phyloP scores from a whole-genome alignment of 495 filamentous ascomycete species.

The Podospora australis region DNA sequence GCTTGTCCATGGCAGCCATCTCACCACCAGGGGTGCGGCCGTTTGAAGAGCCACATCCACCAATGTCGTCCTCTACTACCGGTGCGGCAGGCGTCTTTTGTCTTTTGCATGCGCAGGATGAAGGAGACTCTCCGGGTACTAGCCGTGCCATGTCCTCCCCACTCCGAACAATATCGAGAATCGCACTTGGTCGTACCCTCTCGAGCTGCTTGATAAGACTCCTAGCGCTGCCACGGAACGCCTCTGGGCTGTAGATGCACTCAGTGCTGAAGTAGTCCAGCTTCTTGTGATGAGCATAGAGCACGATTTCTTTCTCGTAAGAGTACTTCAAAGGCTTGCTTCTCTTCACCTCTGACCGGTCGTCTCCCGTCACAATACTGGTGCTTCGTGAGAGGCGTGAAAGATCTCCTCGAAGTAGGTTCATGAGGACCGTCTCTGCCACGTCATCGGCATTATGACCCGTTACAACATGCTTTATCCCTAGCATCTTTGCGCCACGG shows the following conservation, averaged over 20 bases:
- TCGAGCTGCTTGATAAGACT: slow-evolving; percentile 92
- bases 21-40: slow-evolving; percentile 68
- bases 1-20: slow-evolving; percentile 89
- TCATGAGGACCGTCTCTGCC: slow-evolving; percentile 98
- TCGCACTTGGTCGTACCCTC: slow-evolving; percentile 84
- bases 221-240: slow-evolving; percentile 89
- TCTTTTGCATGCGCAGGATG: slow-evolving; percentile 33
- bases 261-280: slow-evolving; percentile 98
- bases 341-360: slow-evolving; percentile 71
- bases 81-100: slow-evolving; percentile 30
- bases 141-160: slow-evolving; percentile 93
- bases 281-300: slow-evolving; percentile 93
- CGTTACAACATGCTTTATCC: slow-evolving; percentile 90
- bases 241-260: slow-evolving; percentile 96
- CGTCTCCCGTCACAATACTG: slow-evolving; percentile 80
- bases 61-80: slow-evolving; percentile 54
- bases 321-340: slow-evolving; percentile 97
- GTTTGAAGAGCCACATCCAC: slow-evolving; percentile 70
- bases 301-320: slow-evolving; percentile 97
- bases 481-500: slow-evolving; percentile 78
- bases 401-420: slow-evolving; percentile 83
- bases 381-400: slow-evolving; percentile 82
- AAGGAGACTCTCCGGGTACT: slow-evolving; percentile 54
- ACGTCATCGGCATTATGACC: slow-evolving; percentile 98
- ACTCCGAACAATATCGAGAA: slow-evolving; percentile 88